Conservation (phyloP, 1,284 basidiomycete genomes). For the Fomitopsis betulina region DNA sequence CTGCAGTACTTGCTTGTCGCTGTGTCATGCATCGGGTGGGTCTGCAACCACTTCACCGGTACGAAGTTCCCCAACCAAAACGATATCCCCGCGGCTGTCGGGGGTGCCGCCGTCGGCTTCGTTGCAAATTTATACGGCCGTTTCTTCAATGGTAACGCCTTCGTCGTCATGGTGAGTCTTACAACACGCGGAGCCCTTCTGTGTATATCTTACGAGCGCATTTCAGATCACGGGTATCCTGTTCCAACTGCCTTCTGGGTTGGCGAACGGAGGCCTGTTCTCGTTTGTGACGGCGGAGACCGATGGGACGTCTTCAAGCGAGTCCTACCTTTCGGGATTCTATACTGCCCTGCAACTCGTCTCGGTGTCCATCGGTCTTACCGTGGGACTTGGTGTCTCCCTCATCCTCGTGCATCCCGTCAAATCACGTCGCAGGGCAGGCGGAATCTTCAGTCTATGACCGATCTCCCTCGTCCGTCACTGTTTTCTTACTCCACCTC, state of each 20-base stretch:
- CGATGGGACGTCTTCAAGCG: constrained; percentile 38
- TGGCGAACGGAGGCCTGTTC: constrained; percentile 83
- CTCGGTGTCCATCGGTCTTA: constrained; percentile 58
- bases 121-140: constrained; percentile 82
- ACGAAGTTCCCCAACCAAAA: constrained; percentile 64
- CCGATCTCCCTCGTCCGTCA: neutral
- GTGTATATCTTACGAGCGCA: too few species aligned
- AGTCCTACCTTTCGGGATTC: constrained; percentile 63
- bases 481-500: too few species aligned
- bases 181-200: neutral
- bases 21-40: constrained; percentile 77
- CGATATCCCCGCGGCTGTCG: constrained; percentile 72
- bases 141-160: constrained; percentile 74
- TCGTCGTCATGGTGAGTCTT: constrained; percentile 64
- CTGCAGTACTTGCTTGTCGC: constrained; percentile 55
- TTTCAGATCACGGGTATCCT: constrained; percentile 73
- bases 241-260: constrained; percentile 84
- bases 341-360: constrained; percentile 62
- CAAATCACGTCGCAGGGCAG: constrained; percentile 49
- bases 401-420: constrained; percentile 56
- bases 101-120: constrained; percentile 81
- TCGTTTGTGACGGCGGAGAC: constrained; percentile 62
- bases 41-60: constrained; percentile 71
- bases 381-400: constrained; percentile 69
- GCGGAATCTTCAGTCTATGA: constrained; percentile 56